Conservation (phyloP, 805 yeast species). For the Wickerhamiella hasegawae region DNA sequence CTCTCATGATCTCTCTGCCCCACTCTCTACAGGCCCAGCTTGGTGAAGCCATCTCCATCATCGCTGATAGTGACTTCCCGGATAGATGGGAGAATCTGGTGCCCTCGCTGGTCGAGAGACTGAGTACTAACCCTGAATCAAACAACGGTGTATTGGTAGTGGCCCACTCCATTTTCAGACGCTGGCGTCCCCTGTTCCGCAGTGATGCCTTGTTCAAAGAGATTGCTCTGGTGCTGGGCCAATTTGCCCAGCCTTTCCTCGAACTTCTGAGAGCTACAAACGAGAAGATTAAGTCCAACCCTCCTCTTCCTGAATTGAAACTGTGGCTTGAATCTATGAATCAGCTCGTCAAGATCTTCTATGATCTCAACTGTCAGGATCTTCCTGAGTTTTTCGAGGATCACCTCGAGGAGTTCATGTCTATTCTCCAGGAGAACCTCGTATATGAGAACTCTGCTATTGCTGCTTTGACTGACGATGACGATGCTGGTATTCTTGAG, state of each 20-base stretch:
- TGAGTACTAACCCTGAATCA: constrained; percentile 32
- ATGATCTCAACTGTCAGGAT: constrained; percentile 93
- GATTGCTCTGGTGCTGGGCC: constrained; percentile 70
- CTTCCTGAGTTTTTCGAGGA: constrained; percentile 97
- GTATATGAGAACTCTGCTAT: constrained; percentile 40
- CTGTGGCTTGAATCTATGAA: constrained; percentile 28
- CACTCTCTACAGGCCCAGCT: constrained; percentile 66
- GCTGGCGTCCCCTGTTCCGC: constrained; percentile 91
- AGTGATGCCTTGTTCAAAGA: constrained; percentile 81
- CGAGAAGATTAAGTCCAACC: constrained; percentile 34
- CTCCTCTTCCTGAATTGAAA: constrained; percentile 27
- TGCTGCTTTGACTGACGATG: constrained; percentile 41
- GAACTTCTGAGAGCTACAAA: constrained; percentile 51
- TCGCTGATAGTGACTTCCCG: constrained; percentile 95
- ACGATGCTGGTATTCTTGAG: constrained; percentile 51
- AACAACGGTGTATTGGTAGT: constrained; percentile 81
- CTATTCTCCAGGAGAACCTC: constrained; percentile 66
- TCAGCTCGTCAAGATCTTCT: constrained; percentile 64
- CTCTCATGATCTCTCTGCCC: constrained; percentile 75
- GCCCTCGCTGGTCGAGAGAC: constrained; percentile 42
- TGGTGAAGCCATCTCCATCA: constrained; percentile 82
- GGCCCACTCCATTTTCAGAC: constrained; percentile 87
- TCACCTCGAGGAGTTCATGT: constrained; percentile 61
- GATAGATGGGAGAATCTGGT: constrained; percentile 63
- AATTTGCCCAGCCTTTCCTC: constrained; percentile 68